Evolutionary conservation across 169 alveolate genomes (phyloP), one percentile per base, ranked within the genome.

Genomic region (Theileria sp.): DNA sequence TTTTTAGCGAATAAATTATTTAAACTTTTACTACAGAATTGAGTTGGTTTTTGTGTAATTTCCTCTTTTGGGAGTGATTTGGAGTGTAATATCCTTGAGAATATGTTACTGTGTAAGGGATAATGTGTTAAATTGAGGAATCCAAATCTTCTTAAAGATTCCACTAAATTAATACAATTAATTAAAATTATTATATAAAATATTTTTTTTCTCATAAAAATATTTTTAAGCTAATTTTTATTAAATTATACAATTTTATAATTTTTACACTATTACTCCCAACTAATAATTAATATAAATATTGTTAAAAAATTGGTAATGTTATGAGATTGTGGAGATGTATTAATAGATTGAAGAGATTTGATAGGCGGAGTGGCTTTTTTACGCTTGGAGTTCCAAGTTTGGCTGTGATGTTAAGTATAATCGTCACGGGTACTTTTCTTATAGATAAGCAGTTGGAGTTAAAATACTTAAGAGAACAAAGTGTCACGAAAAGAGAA

Each of bases 391-490:
- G 91, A 0, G 79, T 75, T n/a, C 89, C 91, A 34, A 65, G 66
- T 75, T 28, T 86, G 25, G 19, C 80, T 26, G 80, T 86, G 3
- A 62, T 86, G 26, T 28, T 67, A 34, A 38, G 75, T 70, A 49
- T 81, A 13, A 79, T 81, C 15, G 86, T 58, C 19, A 76, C 92
- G 0, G 94, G 94, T 17, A 89, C 94, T n/a, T 21, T 78, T 49
- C 75, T 89, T 44, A 76, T 89, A 6, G 94, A 89, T 66, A 82
- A 78, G 36, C 94, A 89, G 49, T 70, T 89, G 32, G 94, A 68
- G 28, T 25, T 69, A 21, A 88, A 89, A 26, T 84, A 23, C 21
- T 68, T 19, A 21, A 86, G 94, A 15, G 82, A 78, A 17, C 87
- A 79, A 56, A 79, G 93, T 34, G 61, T 89, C 25, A 36, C 80